Base-by-base conservation (phyloP, 2,329 filamentous ascomycete genomes). In the Mycosphaerella arachidis region DNA sequence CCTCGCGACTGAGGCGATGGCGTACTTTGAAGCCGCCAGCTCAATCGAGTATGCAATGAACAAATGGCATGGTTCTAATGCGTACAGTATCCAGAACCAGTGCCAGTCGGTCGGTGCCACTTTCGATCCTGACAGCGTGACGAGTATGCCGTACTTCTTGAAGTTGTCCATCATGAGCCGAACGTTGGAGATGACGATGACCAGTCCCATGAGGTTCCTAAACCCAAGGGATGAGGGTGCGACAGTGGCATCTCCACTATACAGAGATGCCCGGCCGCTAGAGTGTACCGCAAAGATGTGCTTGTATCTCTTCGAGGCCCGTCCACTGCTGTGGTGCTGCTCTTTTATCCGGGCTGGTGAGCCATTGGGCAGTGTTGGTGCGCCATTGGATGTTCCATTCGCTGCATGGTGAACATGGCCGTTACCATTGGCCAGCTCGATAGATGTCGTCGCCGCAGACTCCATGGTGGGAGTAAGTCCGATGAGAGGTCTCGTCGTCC, bases 111-210 rank as follows among this genome's bases (percentile, higher is more conserved):
- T 65, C 7, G 58, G 40, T 16, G 57, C 51, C 6, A 71, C 57
- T 24, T 62, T 61, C n/a, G 68, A 52, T 73, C 92, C 96, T 66
- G 85, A 86, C 61, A 99, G 80, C 72, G 93, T 97, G 66, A 99
- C 95, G 60, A 97, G 81, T 59, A 97, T 91, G 56, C 94, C 94
- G 73, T 99, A 99, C 83, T 97, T 97, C 80, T 93, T 90, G 67
- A 93, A 91, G 73, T 99, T 99, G 76, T 97, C 94, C 29, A 99
- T 92, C 79, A 97, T 91, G 70, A 99, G 82, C 65, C 94, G 87
- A 55, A 99, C 77, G 73, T 99, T 99, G 70, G 92, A 94, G 53
- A 93, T 91, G 70, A 97, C 91, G 92, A 78, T 73, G 40, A 97
- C 91, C 70, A 97, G 87, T 43, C 96, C 90, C 91, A 97, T 96